These are phyloP conservation scores for Aspergillus sp. DNA, from an alignment of 2,329 filamentous ascomycete species.

Conservation along the genomic window DNA sequence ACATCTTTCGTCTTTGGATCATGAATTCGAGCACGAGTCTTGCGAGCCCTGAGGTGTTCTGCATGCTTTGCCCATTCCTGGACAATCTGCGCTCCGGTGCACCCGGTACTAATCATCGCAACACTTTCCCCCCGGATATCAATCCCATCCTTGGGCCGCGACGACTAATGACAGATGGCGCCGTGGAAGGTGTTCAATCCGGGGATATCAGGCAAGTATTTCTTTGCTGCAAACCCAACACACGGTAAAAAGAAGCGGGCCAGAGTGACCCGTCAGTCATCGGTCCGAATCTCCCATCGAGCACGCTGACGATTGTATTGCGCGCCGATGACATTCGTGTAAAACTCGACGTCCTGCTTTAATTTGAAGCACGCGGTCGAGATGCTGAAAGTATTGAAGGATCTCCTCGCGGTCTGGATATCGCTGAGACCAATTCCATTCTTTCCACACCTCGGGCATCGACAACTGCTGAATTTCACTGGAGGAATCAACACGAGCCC, in stretches of 20 bases:
- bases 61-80: constrained; percentile 60
- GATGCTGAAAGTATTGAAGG: constrained; percentile 48
- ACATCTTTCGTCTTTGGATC: constrained; percentile 52
- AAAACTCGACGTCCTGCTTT: constrained; percentile 48
- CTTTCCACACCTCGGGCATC: constrained; percentile 48
- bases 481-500: constrained; percentile 55
- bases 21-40: constrained; percentile 51
- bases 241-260: constrained; percentile 48
- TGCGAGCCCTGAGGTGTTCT: constrained; percentile 53
- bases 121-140: constrained; percentile 51
- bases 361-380: constrained; percentile 46
- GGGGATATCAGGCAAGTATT: constrained; percentile 41
- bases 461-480: constrained; percentile 56
- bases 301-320: constrained; percentile 38
- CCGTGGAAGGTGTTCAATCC: constrained; percentile 50
- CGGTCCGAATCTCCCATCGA: constrained; percentile 48
- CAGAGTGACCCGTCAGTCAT: constrained; percentile 39
- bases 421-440: constrained; percentile 45
- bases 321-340: constrained; percentile 42
- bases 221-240: constrained; percentile 49
- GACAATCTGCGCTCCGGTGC: constrained; percentile 56
- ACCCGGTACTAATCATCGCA: constrained; percentile 56
- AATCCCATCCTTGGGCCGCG: constrained; percentile 50
- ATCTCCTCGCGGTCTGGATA: constrained; percentile 39
- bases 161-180: constrained; percentile 54